Evolutionary conservation across 106 monocot species (phyloP), one percentile per base, ranked within the genome.

Genomic region (Triglochin maritima): DNA sequence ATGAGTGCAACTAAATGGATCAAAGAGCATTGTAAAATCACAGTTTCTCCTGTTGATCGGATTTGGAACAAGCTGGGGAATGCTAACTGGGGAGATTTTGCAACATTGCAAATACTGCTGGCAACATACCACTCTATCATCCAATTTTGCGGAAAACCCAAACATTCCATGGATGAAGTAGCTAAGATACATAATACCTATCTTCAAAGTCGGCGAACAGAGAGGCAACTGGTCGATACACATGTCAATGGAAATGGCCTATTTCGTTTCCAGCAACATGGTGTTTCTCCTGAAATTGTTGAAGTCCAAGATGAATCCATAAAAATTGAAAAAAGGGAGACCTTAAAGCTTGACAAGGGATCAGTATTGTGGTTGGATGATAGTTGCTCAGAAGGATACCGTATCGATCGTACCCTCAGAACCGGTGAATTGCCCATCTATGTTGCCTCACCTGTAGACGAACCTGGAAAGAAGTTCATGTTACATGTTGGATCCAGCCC

Each of bases 61-160:
- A 78, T 94, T 11, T 94, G 93, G 93, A 94, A 94, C 73, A 94
- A 84, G 62, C 80, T 94, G 13, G 93, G 93, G 9, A 94, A 94
- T 72, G 86, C 86, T 55, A 89, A 94, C 70, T 94, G 93, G 93
- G 84, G 89, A 43, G 93, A 94, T 68, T 68, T 94, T 73, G 93
- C 89, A 65, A 89, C 93, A 57, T 68, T 94, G 8, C 84, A 84
- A 52, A 67, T 94, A 55, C 86, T 94, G 41, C 78, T 89, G 10
- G 86, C 98, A 59, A 92, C 84, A 54, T 92, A 82, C 67, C 82
- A 92, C 59, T 79, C 77, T 45, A 86, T 98, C 66, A 56, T 86
- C 67, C 86, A 81, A 45, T 89, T 92, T 51, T 98, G 72, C 71
- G 98, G 98, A 46, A 58, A 60, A 60, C 98, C 98, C 7, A 91